Conservation (phyloP, 805 yeast species). For the Cyberlindnera maritima region DNA sequence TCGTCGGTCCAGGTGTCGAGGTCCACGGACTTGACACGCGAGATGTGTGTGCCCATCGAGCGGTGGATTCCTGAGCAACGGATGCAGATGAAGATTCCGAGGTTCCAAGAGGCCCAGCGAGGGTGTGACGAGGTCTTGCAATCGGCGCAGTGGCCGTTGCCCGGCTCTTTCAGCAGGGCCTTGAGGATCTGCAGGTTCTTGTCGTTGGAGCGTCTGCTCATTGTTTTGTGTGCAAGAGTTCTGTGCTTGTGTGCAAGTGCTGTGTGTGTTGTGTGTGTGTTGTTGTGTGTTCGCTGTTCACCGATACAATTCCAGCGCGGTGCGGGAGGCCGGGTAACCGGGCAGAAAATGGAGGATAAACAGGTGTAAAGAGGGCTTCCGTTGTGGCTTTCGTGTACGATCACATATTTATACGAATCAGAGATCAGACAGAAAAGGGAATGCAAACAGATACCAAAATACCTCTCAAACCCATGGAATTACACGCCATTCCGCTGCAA, state of each 20-base stretch:
- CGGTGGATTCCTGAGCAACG: constrained; percentile 96
- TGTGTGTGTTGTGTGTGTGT: not conserved
- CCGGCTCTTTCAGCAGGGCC: constrained; percentile 71
- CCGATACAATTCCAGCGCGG: constrained; percentile 1
- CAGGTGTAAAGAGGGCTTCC: no score
- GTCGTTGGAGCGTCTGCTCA: constrained; percentile 19
- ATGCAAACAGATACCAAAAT: no score
- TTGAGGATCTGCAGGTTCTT: constrained; percentile 52
- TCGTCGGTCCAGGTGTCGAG: constrained; percentile 96
- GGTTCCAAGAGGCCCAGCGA: constrained; percentile 96
- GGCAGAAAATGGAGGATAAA: no score
- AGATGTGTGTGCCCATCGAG: constrained; percentile 92
- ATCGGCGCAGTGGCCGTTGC: constrained; percentile 83
- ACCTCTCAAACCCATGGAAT: no score
- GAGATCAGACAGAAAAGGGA: no score
- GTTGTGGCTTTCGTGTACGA: no score
- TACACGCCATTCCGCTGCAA: no score
- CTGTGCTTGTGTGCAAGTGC: not conserved
- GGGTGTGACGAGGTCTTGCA: constrained; percentile 90
- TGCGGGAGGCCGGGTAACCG: not conserved
- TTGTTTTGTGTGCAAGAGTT: not conserved
- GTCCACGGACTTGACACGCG: constrained; percentile 90
- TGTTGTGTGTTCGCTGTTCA: no score
- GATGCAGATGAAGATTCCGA: constrained; percentile 91
- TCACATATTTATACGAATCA: no score